Percentiles rank a stretch among this genome's conserved stretches.
Evolutionary conservation across 2,329 filamentous ascomycete genomes (phyloP).

Genomic region (Diaporthe citriasiana): DNA sequence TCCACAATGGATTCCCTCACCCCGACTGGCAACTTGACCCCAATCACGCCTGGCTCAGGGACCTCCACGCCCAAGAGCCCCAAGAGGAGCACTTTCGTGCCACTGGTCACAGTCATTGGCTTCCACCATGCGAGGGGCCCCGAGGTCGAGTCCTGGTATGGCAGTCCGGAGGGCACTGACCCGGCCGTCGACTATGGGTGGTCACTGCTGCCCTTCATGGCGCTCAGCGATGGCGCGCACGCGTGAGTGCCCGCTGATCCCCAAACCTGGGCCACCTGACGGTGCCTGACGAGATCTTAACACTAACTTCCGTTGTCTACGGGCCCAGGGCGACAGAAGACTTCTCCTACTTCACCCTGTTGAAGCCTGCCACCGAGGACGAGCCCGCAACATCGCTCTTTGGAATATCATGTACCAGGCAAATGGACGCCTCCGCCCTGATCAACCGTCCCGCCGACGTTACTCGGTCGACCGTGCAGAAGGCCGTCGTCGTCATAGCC

Average conservation of each 20-base stretch:
- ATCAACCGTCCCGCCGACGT: slow-evolving; percentile 87
- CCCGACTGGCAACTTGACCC: slow-evolving; percentile 38
- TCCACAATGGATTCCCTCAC: slow-evolving; percentile 40
- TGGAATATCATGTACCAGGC: slow-evolving; percentile 94
- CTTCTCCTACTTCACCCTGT: slow-evolving; percentile 97
- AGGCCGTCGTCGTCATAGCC: slow-evolving; percentile 95
- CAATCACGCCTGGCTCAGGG: slow-evolving; percentile 34
- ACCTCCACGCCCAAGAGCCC: slow-evolving; percentile 42
- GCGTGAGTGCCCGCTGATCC: slow-evolving; percentile 72
- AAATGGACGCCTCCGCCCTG: slow-evolving; percentile 85
- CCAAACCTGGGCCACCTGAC: not conserved
- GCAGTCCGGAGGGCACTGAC: slow-evolving; percentile 79
- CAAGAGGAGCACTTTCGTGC: slow-evolving; percentile 63
- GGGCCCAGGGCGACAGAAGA: slow-evolving; percentile 83
- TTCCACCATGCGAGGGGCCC: slow-evolving; percentile 91
- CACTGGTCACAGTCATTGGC: slow-evolving; percentile 84
- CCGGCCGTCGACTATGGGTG: slow-evolving; percentile 89
- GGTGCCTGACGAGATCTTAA: slow-evolving; percentile 17
- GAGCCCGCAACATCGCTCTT: slow-evolving; percentile 85
- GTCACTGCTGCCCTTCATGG: slow-evolving; percentile 95
- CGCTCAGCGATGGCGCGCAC: slow-evolving; percentile 94
- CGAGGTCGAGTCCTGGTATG: slow-evolving; percentile 94
- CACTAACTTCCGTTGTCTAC: not conserved
- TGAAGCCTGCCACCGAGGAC: slow-evolving; percentile 69
- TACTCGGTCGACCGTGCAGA: slow-evolving; percentile 97